Percentiles rank a stretch among this genome's conserved stretches.
These are phyloP conservation scores for Panellus pusillus DNA, from an alignment of 768 basidiomycete species.

Conservation along the genomic window DNA sequence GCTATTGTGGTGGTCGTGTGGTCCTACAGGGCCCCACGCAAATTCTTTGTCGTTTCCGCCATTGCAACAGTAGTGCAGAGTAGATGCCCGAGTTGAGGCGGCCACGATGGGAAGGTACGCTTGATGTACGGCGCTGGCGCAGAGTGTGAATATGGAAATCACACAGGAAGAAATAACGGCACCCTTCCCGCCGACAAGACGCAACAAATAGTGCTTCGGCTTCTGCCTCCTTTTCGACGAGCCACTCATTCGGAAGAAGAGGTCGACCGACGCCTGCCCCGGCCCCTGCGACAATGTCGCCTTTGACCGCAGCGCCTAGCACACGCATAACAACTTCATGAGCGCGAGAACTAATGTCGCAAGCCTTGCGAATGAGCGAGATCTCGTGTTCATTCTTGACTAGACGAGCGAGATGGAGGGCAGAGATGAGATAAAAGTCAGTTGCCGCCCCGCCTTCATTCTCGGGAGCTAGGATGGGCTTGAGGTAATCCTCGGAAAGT, in stretches of 20 bases:
- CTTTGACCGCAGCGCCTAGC: constrained; percentile 71
- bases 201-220: constrained; percentile 94
- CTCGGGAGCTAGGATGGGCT: constrained; percentile 33
- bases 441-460: constrained; percentile 41
- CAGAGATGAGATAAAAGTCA: constrained; percentile 67
- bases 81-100: constrained; percentile 81
- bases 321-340: constrained; percentile 93
- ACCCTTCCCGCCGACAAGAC: constrained; percentile 88
- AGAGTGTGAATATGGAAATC: constrained; percentile 1
- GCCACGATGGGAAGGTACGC: constrained; percentile 95
- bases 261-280: constrained; percentile 50
- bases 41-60: constrained; percentile 83
- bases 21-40: constrained; percentile 74
- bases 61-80: constrained; percentile 78
- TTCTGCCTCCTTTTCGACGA: constrained; percentile 90
- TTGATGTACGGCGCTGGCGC: constrained; percentile 71
- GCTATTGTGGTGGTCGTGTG: constrained; percentile 55
- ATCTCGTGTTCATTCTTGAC: constrained; percentile 79
- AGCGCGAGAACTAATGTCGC: constrained; percentile 83
- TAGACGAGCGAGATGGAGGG: constrained; percentile 79
- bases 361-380: constrained; percentile 72
- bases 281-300: constrained; percentile 46
- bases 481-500: constrained; percentile 43
- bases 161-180: constrained; percentile 24
- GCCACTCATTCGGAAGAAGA: constrained; percentile 75